phyloP scores from a whole-genome alignment of 2,329 filamentous ascomycete species.

The Penicillium palitans region DNA sequence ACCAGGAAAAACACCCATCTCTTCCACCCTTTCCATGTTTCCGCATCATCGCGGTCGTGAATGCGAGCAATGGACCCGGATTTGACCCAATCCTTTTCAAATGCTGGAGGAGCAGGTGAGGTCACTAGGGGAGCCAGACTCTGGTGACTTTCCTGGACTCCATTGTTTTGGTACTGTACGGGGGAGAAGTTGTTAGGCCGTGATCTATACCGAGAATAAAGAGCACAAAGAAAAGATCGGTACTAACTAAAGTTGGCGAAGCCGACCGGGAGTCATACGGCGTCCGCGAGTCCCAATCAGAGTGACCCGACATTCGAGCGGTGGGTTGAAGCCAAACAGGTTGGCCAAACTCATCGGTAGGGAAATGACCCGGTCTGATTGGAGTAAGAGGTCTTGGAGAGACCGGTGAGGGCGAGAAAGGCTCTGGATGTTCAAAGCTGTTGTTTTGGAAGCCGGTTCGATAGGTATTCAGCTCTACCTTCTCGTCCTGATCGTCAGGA shows the following conservation, averaged over 20 bases:
- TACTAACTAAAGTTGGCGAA: conserved; percentile 35
- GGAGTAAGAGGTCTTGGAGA: conserved; percentile 25
- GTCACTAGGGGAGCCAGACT: conserved; percentile 37
- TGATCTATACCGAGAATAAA: not conserved
- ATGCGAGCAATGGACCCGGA: conserved; percentile 40
- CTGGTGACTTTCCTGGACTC: conserved; percentile 35
- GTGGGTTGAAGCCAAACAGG: conserved; percentile 24
- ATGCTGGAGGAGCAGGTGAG: conserved; percentile 30
- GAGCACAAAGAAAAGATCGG: not conserved
- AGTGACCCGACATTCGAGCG: conserved; percentile 20
- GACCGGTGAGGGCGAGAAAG: conserved; percentile 17
- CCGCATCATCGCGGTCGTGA: conserved; percentile 39
- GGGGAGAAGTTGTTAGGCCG: conserved; percentile 1
- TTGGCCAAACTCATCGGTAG: conserved; percentile 25
- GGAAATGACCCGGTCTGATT: conserved; percentile 24
- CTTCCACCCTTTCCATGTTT: conserved; percentile 41
- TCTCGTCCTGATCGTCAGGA: conserved; percentile 29
- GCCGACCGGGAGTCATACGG: conserved; percentile 32
- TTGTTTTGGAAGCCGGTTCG: conserved; percentile 15
- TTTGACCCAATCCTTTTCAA: conserved; percentile 41
- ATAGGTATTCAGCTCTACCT: conserved; percentile 27
- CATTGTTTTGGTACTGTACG: conserved; percentile 25
- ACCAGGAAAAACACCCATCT: conserved; percentile 37
- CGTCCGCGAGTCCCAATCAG: conserved; percentile 17
- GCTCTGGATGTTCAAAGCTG: conserved; percentile 19